These are phyloP conservation scores for Tanacetum coccineum DNA, from an alignment of 129 eudicot genomes.

Conservation along the genomic window DNA sequence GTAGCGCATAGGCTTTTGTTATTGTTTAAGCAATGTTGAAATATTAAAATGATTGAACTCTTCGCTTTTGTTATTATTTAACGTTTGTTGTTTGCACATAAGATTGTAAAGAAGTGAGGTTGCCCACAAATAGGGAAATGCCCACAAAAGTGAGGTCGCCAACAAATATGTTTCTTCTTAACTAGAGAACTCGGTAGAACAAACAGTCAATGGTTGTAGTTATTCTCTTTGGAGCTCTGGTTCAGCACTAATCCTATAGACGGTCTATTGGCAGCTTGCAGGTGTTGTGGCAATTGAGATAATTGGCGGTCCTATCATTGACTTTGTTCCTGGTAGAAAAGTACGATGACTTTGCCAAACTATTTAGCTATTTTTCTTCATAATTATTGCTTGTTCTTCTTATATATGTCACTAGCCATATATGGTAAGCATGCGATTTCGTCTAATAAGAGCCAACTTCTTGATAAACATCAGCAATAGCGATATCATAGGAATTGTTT, in stretches of 20 bases:
- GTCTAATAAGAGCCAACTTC: too few relatives aligned
- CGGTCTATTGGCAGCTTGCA: conserved; percentile 63
- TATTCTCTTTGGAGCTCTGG: neutral
- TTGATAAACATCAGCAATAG: too few relatives aligned
- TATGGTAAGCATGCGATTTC: conserved; percentile 12
- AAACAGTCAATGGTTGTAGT: neutral
- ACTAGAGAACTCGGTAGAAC: neutral
- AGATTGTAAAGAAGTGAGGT: too few relatives aligned
- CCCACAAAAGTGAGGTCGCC: too few relatives aligned
- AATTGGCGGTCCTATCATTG: conserved; percentile 88
- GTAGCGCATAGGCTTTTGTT: neutral
- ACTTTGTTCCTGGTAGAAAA: conserved; percentile 90
- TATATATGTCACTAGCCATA: neutral
- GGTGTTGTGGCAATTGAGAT: conserved; percentile 97
- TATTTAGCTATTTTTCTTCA: too few relatives aligned
- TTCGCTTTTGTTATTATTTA: too few relatives aligned
- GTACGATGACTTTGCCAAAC: conserved; percentile 33
- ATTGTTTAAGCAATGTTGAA: too few relatives aligned
- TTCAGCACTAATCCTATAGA: conserved; percentile 10
- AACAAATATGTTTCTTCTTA: too few relatives aligned
- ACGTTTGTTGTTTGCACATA: too few relatives aligned
- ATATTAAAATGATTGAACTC: too few relatives aligned
- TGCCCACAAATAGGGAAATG: too few relatives aligned
- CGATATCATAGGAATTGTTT: neutral
- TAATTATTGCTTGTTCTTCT: neutral